Conservation (phyloP, 2,329 filamentous ascomycete genomes). For the Colletotrichum neosansevieriae region DNA sequence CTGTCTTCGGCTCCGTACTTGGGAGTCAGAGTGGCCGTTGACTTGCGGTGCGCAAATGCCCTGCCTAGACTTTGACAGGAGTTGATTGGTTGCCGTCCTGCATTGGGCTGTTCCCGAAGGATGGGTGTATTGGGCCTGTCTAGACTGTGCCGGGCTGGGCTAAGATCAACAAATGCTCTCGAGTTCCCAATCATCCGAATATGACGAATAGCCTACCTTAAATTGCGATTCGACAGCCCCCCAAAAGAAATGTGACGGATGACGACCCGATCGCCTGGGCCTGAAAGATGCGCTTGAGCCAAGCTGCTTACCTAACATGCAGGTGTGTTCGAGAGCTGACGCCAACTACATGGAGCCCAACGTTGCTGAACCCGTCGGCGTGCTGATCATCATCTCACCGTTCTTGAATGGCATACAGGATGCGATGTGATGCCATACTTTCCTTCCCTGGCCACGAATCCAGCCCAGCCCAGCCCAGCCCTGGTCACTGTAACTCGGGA, state of each 20-base stretch:
- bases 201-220: not conserved
- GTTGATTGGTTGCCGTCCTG: not conserved
- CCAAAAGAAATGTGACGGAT: constrained; percentile 27
- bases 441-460: constrained; percentile 8
- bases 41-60: not conserved
- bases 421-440: constrained; percentile 10
- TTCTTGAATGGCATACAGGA: constrained; percentile 7
- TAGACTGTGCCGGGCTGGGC: not conserved
- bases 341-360: constrained; percentile 6
- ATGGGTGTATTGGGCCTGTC: not conserved
- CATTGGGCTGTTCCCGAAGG: not conserved
- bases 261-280: constrained; percentile 37
- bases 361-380: not conserved
- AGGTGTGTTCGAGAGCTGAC: constrained; percentile 28
- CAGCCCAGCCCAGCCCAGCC: not conserved
- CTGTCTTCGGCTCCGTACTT: not conserved
- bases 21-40: not conserved
- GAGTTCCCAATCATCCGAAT: not conserved
- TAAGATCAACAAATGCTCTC: not conserved
- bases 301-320: constrained; percentile 21
- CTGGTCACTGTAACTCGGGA: not conserved
- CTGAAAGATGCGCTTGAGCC: constrained; percentile 22
- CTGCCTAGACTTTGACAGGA: no score
- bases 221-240: constrained; percentile 1
- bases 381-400: not conserved